Evolutionary conservation across 2,329 filamentous ascomycete species (phyloP).

Genomic region (Pseudofabraea citricarpa): DNA sequence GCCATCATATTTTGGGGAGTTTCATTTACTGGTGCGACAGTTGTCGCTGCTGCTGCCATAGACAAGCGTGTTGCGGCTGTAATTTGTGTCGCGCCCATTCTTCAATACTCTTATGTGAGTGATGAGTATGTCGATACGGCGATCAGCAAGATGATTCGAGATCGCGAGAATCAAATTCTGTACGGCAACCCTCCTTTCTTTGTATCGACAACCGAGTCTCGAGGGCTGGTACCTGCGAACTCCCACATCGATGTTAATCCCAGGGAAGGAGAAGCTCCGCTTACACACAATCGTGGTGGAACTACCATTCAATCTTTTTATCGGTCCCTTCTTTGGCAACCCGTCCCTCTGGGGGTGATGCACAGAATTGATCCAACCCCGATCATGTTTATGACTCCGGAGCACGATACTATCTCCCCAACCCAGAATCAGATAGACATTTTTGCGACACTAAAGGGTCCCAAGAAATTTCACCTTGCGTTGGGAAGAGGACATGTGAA

Average conservation of each 20-base stretch:
- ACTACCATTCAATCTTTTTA: slow-evolving; percentile 2
- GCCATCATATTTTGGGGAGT: slow-evolving; percentile 32
- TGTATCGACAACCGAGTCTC: not conserved
- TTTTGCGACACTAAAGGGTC: slow-evolving; percentile 15
- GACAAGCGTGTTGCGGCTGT: slow-evolving; percentile 33
- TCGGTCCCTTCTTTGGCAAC: not conserved
- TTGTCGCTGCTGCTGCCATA: slow-evolving; percentile 30
- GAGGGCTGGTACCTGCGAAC: not conserved
- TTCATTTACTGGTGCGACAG: slow-evolving; percentile 31
- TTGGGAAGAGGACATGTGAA: slow-evolving; percentile 21
- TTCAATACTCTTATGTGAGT: not conserved
- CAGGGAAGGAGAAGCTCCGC: not conserved
- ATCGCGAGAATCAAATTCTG: slow-evolving; percentile 1
- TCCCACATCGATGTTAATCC: not conserved
- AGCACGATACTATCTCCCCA: not conserved
- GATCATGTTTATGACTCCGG: not conserved
- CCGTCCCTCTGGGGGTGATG: not conserved
- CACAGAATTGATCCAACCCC: not conserved
- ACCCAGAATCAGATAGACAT: slow-evolving; percentile 14
- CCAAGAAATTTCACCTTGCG: slow-evolving; percentile 18
- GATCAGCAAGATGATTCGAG: slow-evolving; percentile 1
- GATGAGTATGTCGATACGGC: not conserved
- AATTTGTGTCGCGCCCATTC: slow-evolving; percentile 18
- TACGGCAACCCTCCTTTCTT: slow-evolving; percentile 1
- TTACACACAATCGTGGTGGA: slow-evolving; percentile 1